Evolutionary conservation across 225 moss, liverwort and hornwort species (phyloP).

Genomic region (Asterella californica): DNA sequence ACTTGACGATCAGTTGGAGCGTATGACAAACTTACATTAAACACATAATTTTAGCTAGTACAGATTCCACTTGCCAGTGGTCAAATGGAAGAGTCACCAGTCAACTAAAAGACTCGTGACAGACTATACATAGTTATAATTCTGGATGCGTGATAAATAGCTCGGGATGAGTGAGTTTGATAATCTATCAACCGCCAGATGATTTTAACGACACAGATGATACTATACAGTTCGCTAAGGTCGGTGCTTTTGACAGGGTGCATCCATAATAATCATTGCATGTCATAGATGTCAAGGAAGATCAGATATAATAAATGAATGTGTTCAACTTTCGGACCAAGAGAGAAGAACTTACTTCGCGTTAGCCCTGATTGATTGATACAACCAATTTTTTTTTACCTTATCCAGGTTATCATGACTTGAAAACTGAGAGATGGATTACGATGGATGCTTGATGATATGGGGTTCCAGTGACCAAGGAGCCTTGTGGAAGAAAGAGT

Average conservation of each 20-base stretch:
- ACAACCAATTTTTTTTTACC: too few species aligned
- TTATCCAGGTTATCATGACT: not conserved
- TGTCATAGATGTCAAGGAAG: not conserved
- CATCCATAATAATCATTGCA: not conserved
- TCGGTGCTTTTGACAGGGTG: not conserved
- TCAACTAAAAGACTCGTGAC: not conserved
- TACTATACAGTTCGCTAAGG: too few species aligned
- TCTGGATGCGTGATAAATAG: not conserved
- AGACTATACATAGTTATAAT: not conserved
- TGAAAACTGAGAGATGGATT: not conserved
- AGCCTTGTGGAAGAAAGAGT: not conserved
- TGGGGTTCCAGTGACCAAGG: not conserved
- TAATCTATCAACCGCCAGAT: not conserved
- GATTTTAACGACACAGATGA: too few species aligned
- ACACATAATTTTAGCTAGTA: not conserved
- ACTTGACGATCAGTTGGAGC: not conserved
- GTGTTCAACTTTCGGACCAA: too few species aligned
- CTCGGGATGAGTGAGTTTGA: not conserved
- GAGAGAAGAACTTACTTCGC: too few species aligned
- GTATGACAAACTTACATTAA: not conserved
- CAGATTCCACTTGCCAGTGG: not conserved
- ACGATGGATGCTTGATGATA: not conserved
- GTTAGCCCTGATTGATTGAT: too few species aligned
- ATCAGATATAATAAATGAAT: too few species aligned
- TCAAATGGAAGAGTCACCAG: not conserved